Base-by-base conservation (phyloP, 139 green algal genomes). In the Astrephomene gubernaculifera region DNA sequence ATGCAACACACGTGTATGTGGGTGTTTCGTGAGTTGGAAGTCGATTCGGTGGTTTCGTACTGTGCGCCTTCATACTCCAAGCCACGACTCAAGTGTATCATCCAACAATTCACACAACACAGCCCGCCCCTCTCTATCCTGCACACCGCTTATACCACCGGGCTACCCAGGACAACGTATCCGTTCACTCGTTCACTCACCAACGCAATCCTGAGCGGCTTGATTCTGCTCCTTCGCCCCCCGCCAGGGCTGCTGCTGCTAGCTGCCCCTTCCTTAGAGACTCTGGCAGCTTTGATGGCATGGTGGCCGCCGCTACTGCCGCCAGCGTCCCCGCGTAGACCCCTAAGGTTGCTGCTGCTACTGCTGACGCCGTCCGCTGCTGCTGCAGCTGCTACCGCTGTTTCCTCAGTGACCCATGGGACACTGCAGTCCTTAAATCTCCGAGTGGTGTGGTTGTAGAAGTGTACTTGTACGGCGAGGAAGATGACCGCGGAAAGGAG, bases 341-440 rank as follows among this genome's bases (percentile, higher is more conserved):
- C 38, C 1, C 38, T 75, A 31, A 38, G 7, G 22, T 25, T 52
- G 53, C 38, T 44, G 31, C 53, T 33, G 21, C 71, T 5, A 49
- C 27, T 57, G 39, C 27, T 41, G 41, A 29, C 45, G 33, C 65
- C 31, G 8, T 12, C 7, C 24, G 45, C 10, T 21, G 29, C 8
- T 17, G 24, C 73, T 10, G 54, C 39, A 21, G 25, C 39, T 39
- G 33, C 65, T 45, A 35, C 35, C 49, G 49, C 49, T 17, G 49
- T 25, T 12, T 10, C 65, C 17, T 35, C 38, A 6, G 17, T 68
- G 39, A 2, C 2, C 76, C 76, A 83, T 1, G 41, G 38, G 4
- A 83, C 76, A 5, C 22, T 27, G 76, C 76, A 83, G 76, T 83
- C 76, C 60, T 83, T 83, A 60, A 64, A 71, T 2, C 60, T 29